Percentiles rank a stretch among this genome's conserved stretches.
Evolutionary conservation across 768 basidiomycete species (phyloP).

Genomic region (Hericium coralloides): DNA sequence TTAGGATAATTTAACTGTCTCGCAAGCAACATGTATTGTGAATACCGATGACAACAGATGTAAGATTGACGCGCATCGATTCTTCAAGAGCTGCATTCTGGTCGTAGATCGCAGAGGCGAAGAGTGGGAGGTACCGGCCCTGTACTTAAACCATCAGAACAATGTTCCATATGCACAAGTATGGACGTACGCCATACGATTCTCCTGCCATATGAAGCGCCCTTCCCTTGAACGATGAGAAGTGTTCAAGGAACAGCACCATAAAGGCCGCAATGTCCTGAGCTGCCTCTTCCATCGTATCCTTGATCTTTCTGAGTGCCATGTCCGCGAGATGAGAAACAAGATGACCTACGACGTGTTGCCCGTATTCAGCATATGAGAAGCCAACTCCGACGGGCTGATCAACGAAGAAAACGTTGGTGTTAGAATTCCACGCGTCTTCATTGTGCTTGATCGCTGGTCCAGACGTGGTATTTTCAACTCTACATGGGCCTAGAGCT

Average conservation of each 20-base stretch:
- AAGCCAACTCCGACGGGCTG: slow-evolving; percentile 31
- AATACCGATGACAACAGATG: slow-evolving; percentile 41
- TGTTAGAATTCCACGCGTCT: slow-evolving; percentile 60
- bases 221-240: slow-evolving; percentile 60
- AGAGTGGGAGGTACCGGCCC: slow-evolving; percentile 46
- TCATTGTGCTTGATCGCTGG: slow-evolving; percentile 37
- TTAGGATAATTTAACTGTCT: no score
- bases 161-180: neutral
- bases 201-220: slow-evolving; percentile 33
- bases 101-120: slow-evolving; percentile 40
- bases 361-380: slow-evolving; percentile 46
- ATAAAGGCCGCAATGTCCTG: slow-evolving; percentile 66
- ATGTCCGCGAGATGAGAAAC: neutral
- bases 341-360: slow-evolving; percentile 37
- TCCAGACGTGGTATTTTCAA: slow-evolving; percentile 33
- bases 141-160: slow-evolving; percentile 11
- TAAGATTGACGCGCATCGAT: slow-evolving; percentile 39
- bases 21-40: neutral
- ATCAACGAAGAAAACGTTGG: slow-evolving; percentile 45
- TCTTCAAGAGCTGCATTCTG: slow-evolving; percentile 36
- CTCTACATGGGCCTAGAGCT: slow-evolving; percentile 46
- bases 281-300: slow-evolving; percentile 58
- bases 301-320: slow-evolving; percentile 23
- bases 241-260: slow-evolving; percentile 66
- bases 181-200: slow-evolving; percentile 39